Evolutionary conservation across 306 rosid genomes (phyloP), one percentile per base, ranked within the genome.

Genomic region (Mimosa bimucronata): DNA sequence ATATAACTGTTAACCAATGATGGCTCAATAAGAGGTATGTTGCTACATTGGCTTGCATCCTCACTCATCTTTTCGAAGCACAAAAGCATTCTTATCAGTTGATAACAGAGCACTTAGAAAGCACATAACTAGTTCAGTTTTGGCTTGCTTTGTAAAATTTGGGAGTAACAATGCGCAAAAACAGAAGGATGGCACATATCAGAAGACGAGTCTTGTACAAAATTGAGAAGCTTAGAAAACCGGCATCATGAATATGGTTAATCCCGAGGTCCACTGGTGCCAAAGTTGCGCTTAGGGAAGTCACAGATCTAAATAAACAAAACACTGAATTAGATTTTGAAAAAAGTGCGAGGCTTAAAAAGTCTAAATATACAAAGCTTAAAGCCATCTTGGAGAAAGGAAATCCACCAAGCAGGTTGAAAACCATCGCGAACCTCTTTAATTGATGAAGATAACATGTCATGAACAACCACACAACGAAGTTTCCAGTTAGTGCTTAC

Each of bases 251-350:
- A 61, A 69, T 67, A 41, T 3, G 13, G 55, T 52, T 37, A 61
- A 74, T 66, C 81, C 61, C 52, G 76, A 44, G 45, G 57, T 19
- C 21, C 76, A 71, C 53, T 42, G 78, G 75, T 80, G 81, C 83
- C 79, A 77, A 55, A 73, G 78, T 61, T 73, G 85, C 84, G 76
- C 75, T 73, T 77, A 53, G 71, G 70, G 81, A 55, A 67, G 69
- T 88, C 86, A 88, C 83, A 80, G 84, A 81, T 68, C 90, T 88
- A 83, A 66, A 85, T 76, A 87, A 88, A 64, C 52, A 75, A 75
- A 87, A 80, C 69, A 82, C 48, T n/a, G 71, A 67, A 83, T 85
- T 81, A 85, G 88, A 82, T 77, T 71, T 77, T 62, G 38, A 77
- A 80, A 30, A 6, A 76, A 75, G 19, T n/a, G 37, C 13, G 61